A percentile compares a stretch with the other conserved stretches of the same genome.
Conservation (phyloP, 371 early-diverging fungal genomes). For the Apophysomyces elegans region DNA sequence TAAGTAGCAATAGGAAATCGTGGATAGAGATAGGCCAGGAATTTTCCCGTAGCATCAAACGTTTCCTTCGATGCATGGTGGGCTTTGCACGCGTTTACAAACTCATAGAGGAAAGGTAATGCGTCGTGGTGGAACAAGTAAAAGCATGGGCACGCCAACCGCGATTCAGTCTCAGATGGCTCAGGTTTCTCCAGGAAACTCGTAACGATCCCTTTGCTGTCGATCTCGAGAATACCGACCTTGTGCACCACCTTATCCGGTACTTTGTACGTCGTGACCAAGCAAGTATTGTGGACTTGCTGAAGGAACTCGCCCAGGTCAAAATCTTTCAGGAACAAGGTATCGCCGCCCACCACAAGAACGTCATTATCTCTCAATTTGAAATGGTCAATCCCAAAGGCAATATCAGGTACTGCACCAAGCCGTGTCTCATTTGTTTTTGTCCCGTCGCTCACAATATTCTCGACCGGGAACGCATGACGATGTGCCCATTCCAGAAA, state of each 20-base stretch:
- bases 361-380: constrained; percentile 30
- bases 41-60: constrained; percentile 67
- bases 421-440: constrained; percentile 55
- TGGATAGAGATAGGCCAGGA: constrained; percentile 54
- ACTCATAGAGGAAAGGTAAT: constrained; percentile 42
- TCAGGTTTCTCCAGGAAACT: constrained; percentile 63
- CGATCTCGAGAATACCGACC: constrained; percentile 59
- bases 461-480: constrained; percentile 36
- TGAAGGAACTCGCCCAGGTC: constrained; percentile 28
- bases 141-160: constrained; percentile 68
- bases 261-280: constrained; percentile 57
- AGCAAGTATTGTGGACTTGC: constrained; percentile 19
- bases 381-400: constrained; percentile 51
- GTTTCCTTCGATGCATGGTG: constrained; percentile 41
- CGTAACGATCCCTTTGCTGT: constrained; percentile 36
- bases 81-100: constrained; percentile 40
- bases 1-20: constrained; percentile 45
- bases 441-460: constrained; percentile 62
- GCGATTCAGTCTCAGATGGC: constrained; percentile 44
- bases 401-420: constrained; percentile 65
- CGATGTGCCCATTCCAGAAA: constrained; percentile 56
- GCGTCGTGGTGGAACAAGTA: constrained; percentile 47
- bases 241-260: constrained; percentile 50
- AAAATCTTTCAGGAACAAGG: constrained; percentile 61
- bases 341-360: constrained; percentile 67